phyloP scores from a whole-genome alignment of 2,329 filamentous ascomycete genomes.

The Penicillium sp. region DNA sequence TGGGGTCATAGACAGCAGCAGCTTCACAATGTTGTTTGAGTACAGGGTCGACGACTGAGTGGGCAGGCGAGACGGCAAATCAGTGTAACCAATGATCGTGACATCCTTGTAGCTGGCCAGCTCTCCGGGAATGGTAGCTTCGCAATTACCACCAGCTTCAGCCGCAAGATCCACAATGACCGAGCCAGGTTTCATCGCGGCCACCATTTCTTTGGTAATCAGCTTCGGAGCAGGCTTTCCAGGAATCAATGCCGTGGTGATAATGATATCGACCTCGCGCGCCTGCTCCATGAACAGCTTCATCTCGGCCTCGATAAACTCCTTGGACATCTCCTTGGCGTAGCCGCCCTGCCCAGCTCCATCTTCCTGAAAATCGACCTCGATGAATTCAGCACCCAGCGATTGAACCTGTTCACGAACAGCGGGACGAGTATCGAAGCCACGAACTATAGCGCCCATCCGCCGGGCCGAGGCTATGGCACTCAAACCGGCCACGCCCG shows the following conservation, averaged over 20 bases:
- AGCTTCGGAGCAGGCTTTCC: constrained; percentile 81
- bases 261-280: constrained; percentile 85
- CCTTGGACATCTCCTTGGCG: constrained; percentile 91
- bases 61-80: constrained; percentile 81
- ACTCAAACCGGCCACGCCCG: constrained; percentile 84
- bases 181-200: constrained; percentile 86
- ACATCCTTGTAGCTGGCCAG: constrained; percentile 73
- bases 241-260: constrained; percentile 90
- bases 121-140: constrained; percentile 75
- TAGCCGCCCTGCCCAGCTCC: constrained; percentile 84
- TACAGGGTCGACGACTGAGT: constrained; percentile 90
- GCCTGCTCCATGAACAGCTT: constrained; percentile 87
- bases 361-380: constrained; percentile 83
- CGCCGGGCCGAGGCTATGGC: constrained; percentile 85
- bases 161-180: constrained; percentile 87
- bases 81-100: constrained; percentile 86
- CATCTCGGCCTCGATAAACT: constrained; percentile 92
- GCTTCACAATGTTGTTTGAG: constrained; percentile 92
- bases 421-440: constrained; percentile 88
- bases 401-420: constrained; percentile 89
- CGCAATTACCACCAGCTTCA: constrained; percentile 86
- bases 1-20: constrained; percentile 78
- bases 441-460: constrained; percentile 85
- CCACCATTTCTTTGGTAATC: constrained; percentile 78
- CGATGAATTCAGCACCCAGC: constrained; percentile 84